Base-by-base conservation (phyloP, 345 rosid genomes). In the Salix exigua region DNA sequence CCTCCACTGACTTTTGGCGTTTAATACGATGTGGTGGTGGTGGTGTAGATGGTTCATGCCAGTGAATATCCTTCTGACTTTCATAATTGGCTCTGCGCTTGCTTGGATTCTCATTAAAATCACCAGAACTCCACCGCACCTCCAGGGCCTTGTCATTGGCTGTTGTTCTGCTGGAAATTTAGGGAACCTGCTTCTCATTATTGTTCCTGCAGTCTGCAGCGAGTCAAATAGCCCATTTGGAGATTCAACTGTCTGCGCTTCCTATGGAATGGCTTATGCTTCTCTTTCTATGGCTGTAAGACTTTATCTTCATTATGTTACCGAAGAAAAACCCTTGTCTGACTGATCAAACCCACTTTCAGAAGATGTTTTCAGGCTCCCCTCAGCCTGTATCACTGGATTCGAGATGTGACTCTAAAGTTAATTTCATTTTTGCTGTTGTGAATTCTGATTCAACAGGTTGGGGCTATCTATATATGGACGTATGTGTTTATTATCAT, bases 31-130 rank as follows among this genome's bases (percentile, higher is more conserved):
- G n/a, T 37, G 17, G 21, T 8, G 60, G 28, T 18, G 42, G 19
- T 18, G 42, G 19, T 81, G 62, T 50, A 86, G 90, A 82, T 88
- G 89, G 91, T 87, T 87, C 77, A 87, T 88, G 91, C 89, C 88
- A 2, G 35, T 87, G 12, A 88, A 87, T 50, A 82, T 87, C 50
- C 79, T 85, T 4, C 28, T 77, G 5, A 80, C 87, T 1, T 81
- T 76, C 74, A 53, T 82, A 25, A 70, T 82, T 21, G 88, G 91
- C 9, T 83, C 87, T 5, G 44, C 28, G 9, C 80, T 83, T 6
- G 89, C 81, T 25, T 86, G 84, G 88, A 68, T 86, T 31, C 81
- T 88, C 7, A 71, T 83, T 19, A 85, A 81, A 80, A 46, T 78
- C 14, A 82, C 85, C 4, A 75, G 77, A 77, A 70, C 86, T 64